Evolutionary conservation across 1,284 basidiomycete species (phyloP).

Genomic region (Ceratobasidium sp.): DNA sequence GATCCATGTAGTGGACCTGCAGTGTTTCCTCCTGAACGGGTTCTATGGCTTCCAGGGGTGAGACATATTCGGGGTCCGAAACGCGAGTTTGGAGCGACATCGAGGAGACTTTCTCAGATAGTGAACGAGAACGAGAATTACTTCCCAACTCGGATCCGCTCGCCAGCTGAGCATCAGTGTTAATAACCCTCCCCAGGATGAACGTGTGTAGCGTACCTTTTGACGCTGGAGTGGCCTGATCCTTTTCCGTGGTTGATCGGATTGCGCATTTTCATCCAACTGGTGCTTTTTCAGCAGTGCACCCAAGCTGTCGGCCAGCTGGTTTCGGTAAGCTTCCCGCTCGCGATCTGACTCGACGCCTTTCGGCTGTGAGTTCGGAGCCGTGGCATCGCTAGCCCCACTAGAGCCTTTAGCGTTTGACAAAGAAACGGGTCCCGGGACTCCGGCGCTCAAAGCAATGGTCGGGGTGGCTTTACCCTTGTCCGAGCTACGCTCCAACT

Average conservation of each 20-base stretch:
- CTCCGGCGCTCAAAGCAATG: background rate
- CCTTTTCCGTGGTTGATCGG: constrained; percentile 32
- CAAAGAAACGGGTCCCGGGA: background rate
- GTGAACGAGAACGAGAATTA: background rate
- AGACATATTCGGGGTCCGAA: constrained; percentile 29
- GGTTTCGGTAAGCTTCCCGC: constrained; percentile 31
- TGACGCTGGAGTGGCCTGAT: constrained; percentile 9
- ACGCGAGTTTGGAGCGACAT: constrained; percentile 21
- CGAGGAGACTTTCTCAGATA: constrained; percentile 25
- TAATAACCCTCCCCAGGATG: background rate
- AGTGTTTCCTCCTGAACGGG: constrained; percentile 32
- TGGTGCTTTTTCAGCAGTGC: constrained; percentile 27
- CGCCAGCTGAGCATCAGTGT: background rate
- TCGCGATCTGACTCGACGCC: background rate
- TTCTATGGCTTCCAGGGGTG: constrained; percentile 23
- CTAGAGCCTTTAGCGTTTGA: background rate
- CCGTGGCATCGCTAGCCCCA: background rate
- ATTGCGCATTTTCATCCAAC: constrained; percentile 15
- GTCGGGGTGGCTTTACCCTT: background rate
- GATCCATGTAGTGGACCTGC: constrained; percentile 39
- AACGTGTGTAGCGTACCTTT: background rate
- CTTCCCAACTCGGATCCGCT: background rate
- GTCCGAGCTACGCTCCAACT: background rate
- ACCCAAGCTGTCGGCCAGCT: constrained; percentile 34
- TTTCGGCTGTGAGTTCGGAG: constrained; percentile 9